Percentiles rank a stretch among this genome's conserved stretches.
These are phyloP conservation scores for Mortierella claussenii DNA, from an alignment of 192 early-diverging fungal genomes.

Conservation along the genomic window DNA sequence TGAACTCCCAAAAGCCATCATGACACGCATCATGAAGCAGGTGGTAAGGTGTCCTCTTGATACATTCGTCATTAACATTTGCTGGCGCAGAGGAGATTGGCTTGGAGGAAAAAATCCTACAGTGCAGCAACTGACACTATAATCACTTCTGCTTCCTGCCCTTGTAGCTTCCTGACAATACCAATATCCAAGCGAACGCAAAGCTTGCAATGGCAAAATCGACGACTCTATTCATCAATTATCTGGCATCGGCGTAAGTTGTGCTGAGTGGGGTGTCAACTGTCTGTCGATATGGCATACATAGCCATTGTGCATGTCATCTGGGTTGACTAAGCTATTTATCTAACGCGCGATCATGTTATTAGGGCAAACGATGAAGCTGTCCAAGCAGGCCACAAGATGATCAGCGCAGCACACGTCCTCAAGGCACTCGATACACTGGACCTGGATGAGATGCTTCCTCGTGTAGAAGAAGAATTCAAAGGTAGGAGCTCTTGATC, in stretches of 20 bases:
- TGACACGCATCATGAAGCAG: conserved; percentile 59
- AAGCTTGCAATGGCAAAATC: conserved; percentile 63
- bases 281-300: neutral
- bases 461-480: conserved; percentile 51
- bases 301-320: neutral
- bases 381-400: conserved; percentile 58
- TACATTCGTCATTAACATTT: neutral
- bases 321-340: neutral
- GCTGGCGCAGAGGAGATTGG: too few species aligned
- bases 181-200: conserved; percentile 61
- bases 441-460: conserved; percentile 56
- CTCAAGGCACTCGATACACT: conserved; percentile 60
- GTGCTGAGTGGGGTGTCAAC: neutral
- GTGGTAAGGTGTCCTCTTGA: conserved; percentile 28
- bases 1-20: conserved; percentile 59
- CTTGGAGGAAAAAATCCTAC: too few species aligned
- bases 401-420: conserved; percentile 57
- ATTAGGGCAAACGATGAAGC: conserved; percentile 62
- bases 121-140: too few species aligned
- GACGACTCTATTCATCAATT: conserved; percentile 63
- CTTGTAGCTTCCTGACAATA: conserved; percentile 59
- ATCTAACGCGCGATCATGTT: neutral
- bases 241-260: conserved; percentile 59
- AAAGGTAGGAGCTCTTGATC: conserved; percentile 56
- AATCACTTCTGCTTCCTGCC: neutral